Evolutionary conservation across 2,329 filamentous ascomycete genomes (phyloP), one percentile per base, ranked within the genome.

Genomic region (Pestalotiopsis sp.): DNA sequence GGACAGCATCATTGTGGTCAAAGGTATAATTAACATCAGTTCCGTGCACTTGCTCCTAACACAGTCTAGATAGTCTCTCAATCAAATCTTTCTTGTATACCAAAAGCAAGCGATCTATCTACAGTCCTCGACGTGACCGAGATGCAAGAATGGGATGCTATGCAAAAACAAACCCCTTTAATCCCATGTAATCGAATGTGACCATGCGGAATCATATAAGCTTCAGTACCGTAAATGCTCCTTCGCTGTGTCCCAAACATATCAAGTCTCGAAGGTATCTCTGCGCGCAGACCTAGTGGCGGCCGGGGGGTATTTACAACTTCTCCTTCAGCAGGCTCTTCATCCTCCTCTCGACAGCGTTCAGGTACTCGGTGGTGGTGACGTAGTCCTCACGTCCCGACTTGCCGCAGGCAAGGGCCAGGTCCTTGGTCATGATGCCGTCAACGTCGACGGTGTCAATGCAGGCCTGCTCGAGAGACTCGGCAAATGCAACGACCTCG

Each of bases 401-500:
- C 87, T 95, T 95, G 77, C 96, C 96, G 80, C 93, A 96, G 63
- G 95, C 93, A 69, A 98, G 89, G n/a, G 96, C 96, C 76, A 99
- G 84, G 83, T 99, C 96, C 90, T 99, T 99, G 82, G 96, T 99
- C 96, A 98, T 99, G 85, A 98, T 92, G 71, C 93, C 93, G 79
- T 98, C 95, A 69, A 93, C 82, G 80, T 98, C 93, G 74, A 99
- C 96, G 31, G 95, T 95, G 81, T 98, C 94, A 69, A 98, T 87
- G 81, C 96, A 98, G 49, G 96, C 96, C 82, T 93, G 88, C 88
- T 99, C 96, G 67, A 99, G 89, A 78, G 88, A 89, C 86, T 98
- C 93, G 69, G 95, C 96, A 78, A 97, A 99, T 64, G 93, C 88
- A 70, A 97, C 90, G 36, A 99, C 87, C 74, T 98, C 95, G 38